Evolutionary conservation across 169 alveolate genomes (phyloP).

Genomic region (Ichthyophthirius multifiliis): DNA sequence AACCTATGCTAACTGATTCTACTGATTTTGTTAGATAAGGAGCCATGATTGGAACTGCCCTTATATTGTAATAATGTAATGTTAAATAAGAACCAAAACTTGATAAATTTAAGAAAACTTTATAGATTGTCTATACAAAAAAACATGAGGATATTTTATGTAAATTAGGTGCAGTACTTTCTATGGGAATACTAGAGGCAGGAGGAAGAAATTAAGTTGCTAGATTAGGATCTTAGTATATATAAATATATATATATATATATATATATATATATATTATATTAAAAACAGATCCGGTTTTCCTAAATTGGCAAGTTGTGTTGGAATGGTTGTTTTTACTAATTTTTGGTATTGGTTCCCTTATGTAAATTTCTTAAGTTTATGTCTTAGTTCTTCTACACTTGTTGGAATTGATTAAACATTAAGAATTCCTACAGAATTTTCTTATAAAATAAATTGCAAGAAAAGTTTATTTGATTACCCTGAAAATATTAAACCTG

Average conservation of each 20-base stretch:
- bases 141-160: slow-evolving; percentile 95
- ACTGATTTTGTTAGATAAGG: slow-evolving; percentile 97
- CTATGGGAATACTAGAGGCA: slow-evolving; percentile 93
- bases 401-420: slow-evolving; percentile 89
- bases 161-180: slow-evolving; percentile 95
- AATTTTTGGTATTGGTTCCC: slow-evolving; percentile 99
- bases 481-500: slow-evolving; percentile 67
- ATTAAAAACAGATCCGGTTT: slow-evolving; percentile 75
- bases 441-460: slow-evolving; percentile 80
- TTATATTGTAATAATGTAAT: slow-evolving; percentile 91
- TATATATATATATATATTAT: neutral
- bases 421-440: slow-evolving; percentile 84
- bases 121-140: slow-evolving; percentile 86
- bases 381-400: slow-evolving; percentile 92
- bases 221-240: slow-evolving; percentile 59
- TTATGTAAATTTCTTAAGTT: slow-evolving; percentile 88
- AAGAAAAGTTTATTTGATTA: slow-evolving; percentile 74
- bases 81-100: slow-evolving; percentile 86
- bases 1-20: slow-evolving; percentile 93
- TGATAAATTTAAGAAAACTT: slow-evolving; percentile 73
- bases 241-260: slow-evolving; percentile 12
- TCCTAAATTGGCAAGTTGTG: slow-evolving; percentile 91
- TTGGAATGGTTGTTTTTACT: slow-evolving; percentile 92
- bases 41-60: slow-evolving; percentile 74
- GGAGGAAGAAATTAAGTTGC: slow-evolving; percentile 89